Evolutionary conservation across 1,284 basidiomycete species (phyloP).

Genomic region (Sparassis latifolia): DNA sequence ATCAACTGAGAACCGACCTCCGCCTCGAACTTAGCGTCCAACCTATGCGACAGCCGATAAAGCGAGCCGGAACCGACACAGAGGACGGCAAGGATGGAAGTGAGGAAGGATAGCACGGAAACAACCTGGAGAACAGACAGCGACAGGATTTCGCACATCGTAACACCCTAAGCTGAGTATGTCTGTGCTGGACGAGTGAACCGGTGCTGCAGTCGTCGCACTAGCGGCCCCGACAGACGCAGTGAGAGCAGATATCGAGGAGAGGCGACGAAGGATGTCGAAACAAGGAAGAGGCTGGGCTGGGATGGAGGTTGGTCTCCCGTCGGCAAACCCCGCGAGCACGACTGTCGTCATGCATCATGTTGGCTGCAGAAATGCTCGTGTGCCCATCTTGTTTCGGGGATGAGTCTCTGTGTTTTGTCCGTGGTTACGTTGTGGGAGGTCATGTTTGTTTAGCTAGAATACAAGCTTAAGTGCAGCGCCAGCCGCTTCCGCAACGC

Average conservation of each 20-base stretch:
- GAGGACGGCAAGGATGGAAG: conserved; percentile 25
- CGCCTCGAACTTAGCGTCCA: conserved; percentile 17
- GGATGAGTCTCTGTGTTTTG: too few species aligned
- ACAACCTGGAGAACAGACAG: conserved; percentile 28
- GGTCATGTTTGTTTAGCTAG: too few species aligned
- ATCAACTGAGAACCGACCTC: conserved; percentile 13
- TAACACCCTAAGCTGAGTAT: conserved; percentile 2
- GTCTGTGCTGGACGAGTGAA: conserved; percentile 1
- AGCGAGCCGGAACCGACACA: conserved; percentile 26
- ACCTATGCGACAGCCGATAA: conserved; percentile 20
- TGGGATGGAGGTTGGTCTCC: too few species aligned
- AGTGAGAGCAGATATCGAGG: conserved; percentile 1
- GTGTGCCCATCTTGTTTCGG: too few species aligned
- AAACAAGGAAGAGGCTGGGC: too few species aligned
- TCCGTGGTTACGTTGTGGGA: too few species aligned
- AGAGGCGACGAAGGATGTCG: background rate
- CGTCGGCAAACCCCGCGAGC: too few species aligned
- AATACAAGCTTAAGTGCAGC: too few species aligned
- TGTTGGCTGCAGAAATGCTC: too few species aligned
- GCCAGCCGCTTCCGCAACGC: too few species aligned
- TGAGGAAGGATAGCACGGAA: conserved; percentile 26
- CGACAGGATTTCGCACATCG: conserved; percentile 25
- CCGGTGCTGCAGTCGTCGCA: conserved; percentile 3
- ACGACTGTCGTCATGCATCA: too few species aligned
- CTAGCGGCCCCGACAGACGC: conserved; percentile 1